Percentiles rank a stretch among this genome's conserved stretches.
Evolutionary conservation across 2,329 filamentous ascomycete genomes (phyloP).

Genomic region (Diaporthe eres): DNA sequence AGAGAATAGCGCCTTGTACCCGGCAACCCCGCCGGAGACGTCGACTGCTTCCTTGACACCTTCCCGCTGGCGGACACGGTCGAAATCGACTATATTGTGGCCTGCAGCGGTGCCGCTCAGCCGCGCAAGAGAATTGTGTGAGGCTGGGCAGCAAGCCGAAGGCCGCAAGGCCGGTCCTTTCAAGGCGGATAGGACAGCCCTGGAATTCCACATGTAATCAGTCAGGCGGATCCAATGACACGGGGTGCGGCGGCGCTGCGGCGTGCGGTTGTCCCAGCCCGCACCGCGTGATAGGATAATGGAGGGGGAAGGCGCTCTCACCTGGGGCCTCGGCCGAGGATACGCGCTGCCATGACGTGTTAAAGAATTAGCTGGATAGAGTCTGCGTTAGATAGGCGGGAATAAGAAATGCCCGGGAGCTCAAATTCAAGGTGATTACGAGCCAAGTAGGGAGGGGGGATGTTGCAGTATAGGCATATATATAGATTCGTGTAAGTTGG

Average conservation of each 20-base stretch:
- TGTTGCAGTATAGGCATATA: too few relatives aligned
- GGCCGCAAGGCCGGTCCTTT: background rate
- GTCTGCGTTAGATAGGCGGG: background rate
- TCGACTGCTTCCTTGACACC: background rate
- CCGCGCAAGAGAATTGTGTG: background rate
- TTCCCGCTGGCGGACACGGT: background rate
- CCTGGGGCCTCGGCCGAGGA: constrained; percentile 23
- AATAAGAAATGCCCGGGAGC: too few relatives aligned
- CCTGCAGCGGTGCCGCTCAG: background rate
- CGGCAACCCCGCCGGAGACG: background rate
- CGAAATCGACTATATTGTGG: background rate
- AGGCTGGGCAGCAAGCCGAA: background rate
- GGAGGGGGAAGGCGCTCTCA: constrained; percentile 3
- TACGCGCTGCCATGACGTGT: constrained; percentile 10
- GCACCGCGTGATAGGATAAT: background rate
- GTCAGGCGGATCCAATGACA: background rate
- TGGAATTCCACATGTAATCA: background rate
- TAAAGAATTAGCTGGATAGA: background rate
- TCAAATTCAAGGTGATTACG: background rate
- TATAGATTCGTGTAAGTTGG: background rate
- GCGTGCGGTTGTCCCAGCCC: background rate
- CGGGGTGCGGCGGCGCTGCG: background rate
- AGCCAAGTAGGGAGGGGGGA: background rate
- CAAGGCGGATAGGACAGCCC: constrained; percentile 11
- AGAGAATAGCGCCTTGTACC: background rate